These are phyloP conservation scores for Prunus salicina DNA, from an alignment of 306 rosid genomes.

Conservation along the genomic window DNA sequence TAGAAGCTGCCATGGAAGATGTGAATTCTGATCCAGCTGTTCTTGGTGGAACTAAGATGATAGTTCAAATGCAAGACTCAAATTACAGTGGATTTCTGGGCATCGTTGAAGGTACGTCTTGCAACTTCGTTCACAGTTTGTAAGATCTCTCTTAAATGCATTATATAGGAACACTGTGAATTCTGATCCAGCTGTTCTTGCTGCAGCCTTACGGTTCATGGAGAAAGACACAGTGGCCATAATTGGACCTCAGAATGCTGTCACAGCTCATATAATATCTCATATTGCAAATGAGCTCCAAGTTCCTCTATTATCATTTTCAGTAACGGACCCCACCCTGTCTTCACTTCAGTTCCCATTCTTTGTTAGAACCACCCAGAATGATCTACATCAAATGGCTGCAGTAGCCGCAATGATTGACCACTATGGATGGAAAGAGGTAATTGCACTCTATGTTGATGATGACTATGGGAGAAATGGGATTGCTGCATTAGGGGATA, in stretches of 20 bases:
- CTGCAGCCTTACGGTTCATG: slow-evolving; percentile 78
- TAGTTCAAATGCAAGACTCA: slow-evolving; percentile 51
- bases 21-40: slow-evolving; percentile 76
- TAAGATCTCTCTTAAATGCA: slow-evolving; percentile 8
- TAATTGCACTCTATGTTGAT: slow-evolving; percentile 33
- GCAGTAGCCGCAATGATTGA: slow-evolving; percentile 79
- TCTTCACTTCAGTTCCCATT: slow-evolving; percentile 90
- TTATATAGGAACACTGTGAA: slow-evolving; percentile 10
- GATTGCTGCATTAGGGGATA: no score
- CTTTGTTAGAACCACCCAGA: slow-evolving; percentile 70
- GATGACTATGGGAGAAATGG: no score
- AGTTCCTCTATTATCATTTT: slow-evolving; percentile 71
- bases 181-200: slow-evolving; percentile 7
- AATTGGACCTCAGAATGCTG: slow-evolving; percentile 89
- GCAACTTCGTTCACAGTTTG: neutral
- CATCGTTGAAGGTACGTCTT: slow-evolving; percentile 74
- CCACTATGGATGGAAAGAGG: slow-evolving; percentile 77
- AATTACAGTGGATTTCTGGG: slow-evolving; percentile 77
- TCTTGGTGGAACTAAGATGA: slow-evolving; percentile 59
- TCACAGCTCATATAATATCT: slow-evolving; percentile 80
- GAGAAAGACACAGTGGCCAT: slow-evolving; percentile 69
- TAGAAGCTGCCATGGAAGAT: slow-evolving; percentile 68
- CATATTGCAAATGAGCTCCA: slow-evolving; percentile 91
- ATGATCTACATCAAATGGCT: slow-evolving; percentile 74
- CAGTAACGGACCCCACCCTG: slow-evolving; percentile 85